Conservation (phyloP, 2,329 filamentous ascomycete species). For the Aurifilum marmelostoma region DNA sequence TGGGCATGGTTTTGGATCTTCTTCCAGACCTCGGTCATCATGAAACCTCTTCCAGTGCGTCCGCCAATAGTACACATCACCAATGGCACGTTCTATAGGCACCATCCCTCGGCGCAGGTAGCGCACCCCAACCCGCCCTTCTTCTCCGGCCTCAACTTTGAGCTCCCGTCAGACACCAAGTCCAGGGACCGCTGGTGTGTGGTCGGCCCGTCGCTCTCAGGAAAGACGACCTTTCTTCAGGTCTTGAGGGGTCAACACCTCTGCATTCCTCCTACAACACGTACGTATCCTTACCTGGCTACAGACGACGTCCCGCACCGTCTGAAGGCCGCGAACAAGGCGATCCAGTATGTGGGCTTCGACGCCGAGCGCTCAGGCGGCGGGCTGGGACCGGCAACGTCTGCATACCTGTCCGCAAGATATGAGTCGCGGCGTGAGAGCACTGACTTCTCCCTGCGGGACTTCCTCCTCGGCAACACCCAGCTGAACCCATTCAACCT, state of each 20-base stretch:
- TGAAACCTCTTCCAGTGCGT: conserved; percentile 42
- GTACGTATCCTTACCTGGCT: conserved; percentile 78
- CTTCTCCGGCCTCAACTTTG: conserved; percentile 72
- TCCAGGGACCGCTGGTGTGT: conserved; percentile 76
- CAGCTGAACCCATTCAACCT: conserved; percentile 74
- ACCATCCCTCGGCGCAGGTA: conserved; percentile 63
- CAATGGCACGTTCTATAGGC: conserved; percentile 82
- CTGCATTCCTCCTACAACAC: conserved; percentile 73
- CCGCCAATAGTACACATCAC: conserved; percentile 70
- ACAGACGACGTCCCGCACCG: conserved; percentile 59
- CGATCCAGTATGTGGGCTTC: conserved; percentile 90
- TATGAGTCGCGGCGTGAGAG: conserved; percentile 88
- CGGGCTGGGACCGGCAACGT: conserved; percentile 56
- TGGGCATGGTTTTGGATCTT: conserved; percentile 10
- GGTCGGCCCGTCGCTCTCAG: conserved; percentile 75
- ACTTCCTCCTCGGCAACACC: conserved; percentile 82
- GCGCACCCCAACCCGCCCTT: conserved; percentile 68
- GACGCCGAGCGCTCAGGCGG: conserved; percentile 68
- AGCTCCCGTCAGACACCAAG: conserved; percentile 61
- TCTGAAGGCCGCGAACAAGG: conserved; percentile 63
- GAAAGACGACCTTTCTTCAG: conserved; percentile 82
- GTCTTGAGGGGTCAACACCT: conserved; percentile 76
- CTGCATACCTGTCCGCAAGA: conserved; percentile 83
- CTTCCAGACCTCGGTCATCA: conserved; percentile 32
- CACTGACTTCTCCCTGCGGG: conserved; percentile 81